Percentiles rank a stretch among this genome's conserved stretches.
Evolutionary conservation across 2,329 filamentous ascomycete genomes (phyloP).

Genomic region (Aspergillus hortae): DNA sequence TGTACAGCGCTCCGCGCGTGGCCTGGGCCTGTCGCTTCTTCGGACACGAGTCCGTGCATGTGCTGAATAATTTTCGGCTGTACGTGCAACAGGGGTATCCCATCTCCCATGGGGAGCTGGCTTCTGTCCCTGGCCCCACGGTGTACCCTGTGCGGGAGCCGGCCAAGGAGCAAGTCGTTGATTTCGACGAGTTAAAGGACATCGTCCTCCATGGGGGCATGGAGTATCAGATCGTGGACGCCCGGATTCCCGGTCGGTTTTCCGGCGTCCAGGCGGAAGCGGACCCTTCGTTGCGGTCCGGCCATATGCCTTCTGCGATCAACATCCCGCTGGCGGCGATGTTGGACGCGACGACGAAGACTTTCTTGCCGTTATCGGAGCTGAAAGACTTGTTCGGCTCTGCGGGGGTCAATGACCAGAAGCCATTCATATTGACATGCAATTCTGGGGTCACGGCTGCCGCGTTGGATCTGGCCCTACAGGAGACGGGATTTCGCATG

Average conservation of each 20-base stretch:
- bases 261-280: conserved; percentile 14
- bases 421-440: conserved; percentile 22
- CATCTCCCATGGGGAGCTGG: neutral
- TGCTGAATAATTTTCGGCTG: conserved; percentile 27
- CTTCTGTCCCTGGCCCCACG: neutral
- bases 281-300: conserved; percentile 14
- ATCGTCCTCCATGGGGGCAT: neutral
- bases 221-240: conserved; percentile 19
- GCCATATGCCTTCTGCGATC: conserved; percentile 25
- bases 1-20: conserved; percentile 27
- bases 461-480: conserved; percentile 22
- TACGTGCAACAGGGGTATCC: conserved; percentile 18
- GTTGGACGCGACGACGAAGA: conserved; percentile 10
- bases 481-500: conserved; percentile 15
- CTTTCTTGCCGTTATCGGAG: conserved; percentile 9
- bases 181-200: conserved; percentile 14
- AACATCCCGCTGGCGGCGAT: conserved; percentile 24
- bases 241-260: conserved; percentile 19
- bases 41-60: conserved; percentile 23
- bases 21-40: conserved; percentile 27
- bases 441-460: conserved; percentile 30
- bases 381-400: conserved; percentile 12
- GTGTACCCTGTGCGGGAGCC: neutral
- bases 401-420: conserved; percentile 13
- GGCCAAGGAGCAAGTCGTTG: conserved; percentile 7